These are phyloP conservation scores for Nakazawaea peltata DNA, from an alignment of 805 yeast species.

Conservation along the genomic window DNA sequence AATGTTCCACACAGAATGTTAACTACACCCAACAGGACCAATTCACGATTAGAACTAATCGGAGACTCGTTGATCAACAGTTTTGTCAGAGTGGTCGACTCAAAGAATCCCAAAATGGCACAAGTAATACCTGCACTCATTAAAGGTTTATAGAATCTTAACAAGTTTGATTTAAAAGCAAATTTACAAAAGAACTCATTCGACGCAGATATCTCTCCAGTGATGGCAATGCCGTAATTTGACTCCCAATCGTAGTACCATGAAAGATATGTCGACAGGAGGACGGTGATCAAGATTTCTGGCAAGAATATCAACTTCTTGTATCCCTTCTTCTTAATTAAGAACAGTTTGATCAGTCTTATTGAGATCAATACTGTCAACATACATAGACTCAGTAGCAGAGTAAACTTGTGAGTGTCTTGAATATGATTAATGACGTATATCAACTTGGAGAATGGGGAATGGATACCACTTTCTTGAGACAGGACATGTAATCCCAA, in stretches of 20 bases:
- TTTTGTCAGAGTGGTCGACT: slow-evolving; percentile 88
- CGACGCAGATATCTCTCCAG: slow-evolving; percentile 54
- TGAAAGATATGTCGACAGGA: slow-evolving; percentile 48
- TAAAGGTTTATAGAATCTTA: slow-evolving; percentile 42
- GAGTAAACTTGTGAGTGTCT: slow-evolving; percentile 50
- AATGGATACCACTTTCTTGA: slow-evolving; percentile 56
- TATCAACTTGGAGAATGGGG: slow-evolving; percentile 61
- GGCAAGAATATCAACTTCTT: slow-evolving; percentile 62
- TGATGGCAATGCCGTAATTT: slow-evolving; percentile 47
- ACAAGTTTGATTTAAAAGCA: slow-evolving; percentile 46
- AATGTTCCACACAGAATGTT: slow-evolving; percentile 53
- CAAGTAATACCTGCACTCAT: slow-evolving; percentile 68
- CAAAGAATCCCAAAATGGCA: slow-evolving; percentile 86
- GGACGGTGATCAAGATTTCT: slow-evolving; percentile 74
- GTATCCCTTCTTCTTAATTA: slow-evolving; percentile 22
- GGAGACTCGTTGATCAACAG: slow-evolving; percentile 71
- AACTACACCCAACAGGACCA: slow-evolving; percentile 80
- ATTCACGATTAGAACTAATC: slow-evolving; percentile 80
- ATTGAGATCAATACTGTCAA: slow-evolving; percentile 36
- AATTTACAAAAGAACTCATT: slow-evolving; percentile 41
- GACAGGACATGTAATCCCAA: slow-evolving; percentile 54
- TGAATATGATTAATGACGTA: slow-evolving; percentile 45
- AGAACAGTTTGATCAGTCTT: slow-evolving; percentile 31
- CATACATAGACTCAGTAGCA: slow-evolving; percentile 47
- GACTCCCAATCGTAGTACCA: slow-evolving; percentile 34